These are phyloP conservation scores for Cyberlindnera suaveolens DNA, from an alignment of 805 yeast species.

Conservation along the genomic window DNA sequence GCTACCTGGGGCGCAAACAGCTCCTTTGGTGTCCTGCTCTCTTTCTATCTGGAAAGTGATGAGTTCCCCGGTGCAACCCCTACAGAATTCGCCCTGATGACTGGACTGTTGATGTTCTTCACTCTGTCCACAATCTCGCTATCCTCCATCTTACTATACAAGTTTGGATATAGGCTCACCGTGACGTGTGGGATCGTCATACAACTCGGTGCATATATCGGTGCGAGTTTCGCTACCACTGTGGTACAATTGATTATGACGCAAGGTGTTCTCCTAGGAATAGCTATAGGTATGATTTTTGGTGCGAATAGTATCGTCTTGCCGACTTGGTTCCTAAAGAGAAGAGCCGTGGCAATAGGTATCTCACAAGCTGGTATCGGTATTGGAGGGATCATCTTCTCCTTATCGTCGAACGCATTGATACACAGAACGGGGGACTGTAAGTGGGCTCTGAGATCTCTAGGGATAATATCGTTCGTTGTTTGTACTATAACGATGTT, in stretches of 20 bases:
- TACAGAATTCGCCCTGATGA: conserved; percentile 49
- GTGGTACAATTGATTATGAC: conserved; percentile 45
- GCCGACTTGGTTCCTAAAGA: conserved; percentile 49
- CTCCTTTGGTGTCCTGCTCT: conserved; percentile 47
- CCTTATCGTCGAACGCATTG: conserved; percentile 36
- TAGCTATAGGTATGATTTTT: conserved; percentile 43
- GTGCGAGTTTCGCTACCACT: conserved; percentile 46
- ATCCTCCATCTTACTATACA: conserved; percentile 33
- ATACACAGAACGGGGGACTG: conserved; percentile 36
- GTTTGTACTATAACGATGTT: conserved; percentile 33
- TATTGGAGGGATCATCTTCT: conserved; percentile 41
- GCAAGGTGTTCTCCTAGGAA: conserved; percentile 47
- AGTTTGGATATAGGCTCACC: conserved; percentile 37
- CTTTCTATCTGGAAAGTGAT: conserved; percentile 36
- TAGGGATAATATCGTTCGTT: conserved; percentile 35
- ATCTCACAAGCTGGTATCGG: conserved; percentile 47
- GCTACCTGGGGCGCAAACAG: conserved; percentile 35
- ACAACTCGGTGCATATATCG: conserved; percentile 41
- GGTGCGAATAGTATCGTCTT: conserved; percentile 45
- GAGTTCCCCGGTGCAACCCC: conserved; percentile 43
- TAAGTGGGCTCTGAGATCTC: conserved; percentile 40
- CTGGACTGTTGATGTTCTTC: conserved; percentile 45
- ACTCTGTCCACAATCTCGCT: conserved; percentile 50
- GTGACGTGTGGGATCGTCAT: conserved; percentile 33
- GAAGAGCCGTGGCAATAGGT: conserved; percentile 44